Conservation (phyloP, 768 basidiomycete genomes). For the Boletus rufocinnamomeus region DNA sequence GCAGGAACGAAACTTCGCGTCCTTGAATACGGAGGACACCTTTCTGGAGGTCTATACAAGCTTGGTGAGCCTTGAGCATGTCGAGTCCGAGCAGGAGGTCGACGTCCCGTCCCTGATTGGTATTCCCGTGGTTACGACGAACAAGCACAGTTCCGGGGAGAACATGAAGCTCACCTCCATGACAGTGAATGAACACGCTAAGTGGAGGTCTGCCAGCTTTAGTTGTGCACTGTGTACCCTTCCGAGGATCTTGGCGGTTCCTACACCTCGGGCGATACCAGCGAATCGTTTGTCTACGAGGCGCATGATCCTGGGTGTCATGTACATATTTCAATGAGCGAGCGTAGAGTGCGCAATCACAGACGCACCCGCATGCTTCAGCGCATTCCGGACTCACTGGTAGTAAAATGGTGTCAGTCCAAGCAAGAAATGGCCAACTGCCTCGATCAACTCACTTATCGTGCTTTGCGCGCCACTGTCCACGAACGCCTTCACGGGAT, state of each 20-base stretch:
- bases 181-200: constrained; percentile 92
- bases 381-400: constrained; percentile 91
- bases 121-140: not conserved
- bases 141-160: too few relatives aligned
- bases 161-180: constrained; percentile 67
- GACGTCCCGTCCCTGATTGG: constrained; percentile 77
- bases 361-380: constrained; percentile 80
- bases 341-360: not conserved
- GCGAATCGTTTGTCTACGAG: constrained; percentile 84
- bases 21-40: constrained; percentile 90
- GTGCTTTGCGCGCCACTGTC: constrained; percentile 77
- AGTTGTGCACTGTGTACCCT: constrained; percentile 93
- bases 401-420: not conserved
- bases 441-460: not conserved
- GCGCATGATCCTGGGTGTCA: constrained; percentile 75
- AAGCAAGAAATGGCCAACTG: not conserved
- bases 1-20: constrained; percentile 82
- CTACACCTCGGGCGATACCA: constrained; percentile 92
- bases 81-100: constrained; percentile 98
- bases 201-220: constrained; percentile 77
- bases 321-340: constrained; percentile 4
- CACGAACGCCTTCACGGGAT: constrained; percentile 93
- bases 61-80: constrained; percentile 98
- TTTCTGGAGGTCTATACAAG: constrained; percentile 91
- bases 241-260: constrained; percentile 92